These are phyloP conservation scores for Polytolypa hystricis DNA, from an alignment of 2,329 filamentous ascomycete genomes.

Conservation along the genomic window DNA sequence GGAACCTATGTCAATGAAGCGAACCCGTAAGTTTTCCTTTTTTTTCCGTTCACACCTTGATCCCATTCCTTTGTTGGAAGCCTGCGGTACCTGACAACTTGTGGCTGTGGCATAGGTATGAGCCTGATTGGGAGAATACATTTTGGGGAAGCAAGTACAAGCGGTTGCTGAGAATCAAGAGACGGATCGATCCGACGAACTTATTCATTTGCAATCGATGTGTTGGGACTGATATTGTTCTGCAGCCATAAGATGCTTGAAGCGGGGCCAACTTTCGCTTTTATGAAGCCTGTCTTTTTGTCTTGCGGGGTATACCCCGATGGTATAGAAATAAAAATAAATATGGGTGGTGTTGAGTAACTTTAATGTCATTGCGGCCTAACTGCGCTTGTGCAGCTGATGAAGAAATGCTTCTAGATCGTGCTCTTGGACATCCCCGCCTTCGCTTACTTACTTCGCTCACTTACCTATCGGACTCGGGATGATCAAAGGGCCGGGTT, in stretches of 20 bases:
- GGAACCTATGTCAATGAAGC: constrained; percentile 20
- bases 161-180: constrained; percentile 36
- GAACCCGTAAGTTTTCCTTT: constrained; percentile 11
- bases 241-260: constrained; percentile 12
- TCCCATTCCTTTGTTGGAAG: too few species aligned
- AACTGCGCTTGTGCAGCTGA: background rate
- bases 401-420: background rate
- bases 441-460: too few species aligned
- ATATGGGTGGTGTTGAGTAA: background rate
- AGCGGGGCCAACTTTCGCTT: background rate
- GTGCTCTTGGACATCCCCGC: too few species aligned
- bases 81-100: too few species aligned
- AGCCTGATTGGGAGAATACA: constrained; percentile 20
- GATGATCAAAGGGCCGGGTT: too few species aligned
- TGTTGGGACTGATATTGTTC: constrained; percentile 29
- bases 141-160: constrained; percentile 34
- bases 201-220: constrained; percentile 41
- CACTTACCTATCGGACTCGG: too few species aligned
- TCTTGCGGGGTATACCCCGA: too few species aligned
- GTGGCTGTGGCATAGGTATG: constrained; percentile 15
- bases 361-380: background rate
- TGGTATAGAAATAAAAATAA: background rate
- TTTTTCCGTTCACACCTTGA: too few species aligned
- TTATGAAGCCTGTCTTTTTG: too few species aligned
- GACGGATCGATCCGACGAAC: constrained; percentile 35